These are phyloP conservation scores for Alternaria gansuensis DNA, from an alignment of 2,329 filamentous ascomycete species.

Conservation along the genomic window DNA sequence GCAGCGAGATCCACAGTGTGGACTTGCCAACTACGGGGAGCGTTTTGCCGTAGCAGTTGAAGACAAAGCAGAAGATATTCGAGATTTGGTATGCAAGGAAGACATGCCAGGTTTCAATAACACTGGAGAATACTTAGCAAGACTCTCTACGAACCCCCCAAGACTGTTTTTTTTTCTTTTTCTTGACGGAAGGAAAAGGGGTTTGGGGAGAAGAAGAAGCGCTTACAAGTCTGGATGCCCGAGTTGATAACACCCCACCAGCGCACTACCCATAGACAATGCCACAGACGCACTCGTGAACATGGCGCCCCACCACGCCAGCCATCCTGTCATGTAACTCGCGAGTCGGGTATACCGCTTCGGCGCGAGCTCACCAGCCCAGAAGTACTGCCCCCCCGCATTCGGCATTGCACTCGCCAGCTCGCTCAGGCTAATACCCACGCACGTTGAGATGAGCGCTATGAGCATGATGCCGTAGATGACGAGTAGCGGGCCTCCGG, in stretches of 20 bases:
- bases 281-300: slow-evolving; percentile 64
- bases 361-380: slow-evolving; percentile 60
- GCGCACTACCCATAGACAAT: slow-evolving; percentile 58
- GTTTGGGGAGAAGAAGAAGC: slow-evolving; percentile 9
- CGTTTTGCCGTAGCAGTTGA: slow-evolving; percentile 57
- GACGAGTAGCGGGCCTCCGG: slow-evolving; percentile 59
- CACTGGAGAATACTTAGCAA: slow-evolving; percentile 25
- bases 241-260: slow-evolving; percentile 63
- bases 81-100: slow-evolving; percentile 59
- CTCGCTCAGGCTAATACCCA: slow-evolving; percentile 59
- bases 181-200: background rate
- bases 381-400: slow-evolving; percentile 63
- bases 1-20: slow-evolving; percentile 58
- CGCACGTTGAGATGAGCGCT: slow-evolving; percentile 56
- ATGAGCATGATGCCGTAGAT: slow-evolving; percentile 62
- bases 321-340: slow-evolving; percentile 61
- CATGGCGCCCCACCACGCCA: slow-evolving; percentile 64
- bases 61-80: slow-evolving; percentile 60
- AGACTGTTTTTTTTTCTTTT: background rate
- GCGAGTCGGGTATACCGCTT: slow-evolving; percentile 57
- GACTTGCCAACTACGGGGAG: slow-evolving; percentile 54
- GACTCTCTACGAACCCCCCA: no score
- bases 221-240: slow-evolving; percentile 63
- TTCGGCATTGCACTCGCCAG: slow-evolving; percentile 61
- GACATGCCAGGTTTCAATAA: slow-evolving; percentile 49